Evolutionary conservation across 1,284 basidiomycete species (phyloP).

Genomic region (Sporisorium scitamineum): DNA sequence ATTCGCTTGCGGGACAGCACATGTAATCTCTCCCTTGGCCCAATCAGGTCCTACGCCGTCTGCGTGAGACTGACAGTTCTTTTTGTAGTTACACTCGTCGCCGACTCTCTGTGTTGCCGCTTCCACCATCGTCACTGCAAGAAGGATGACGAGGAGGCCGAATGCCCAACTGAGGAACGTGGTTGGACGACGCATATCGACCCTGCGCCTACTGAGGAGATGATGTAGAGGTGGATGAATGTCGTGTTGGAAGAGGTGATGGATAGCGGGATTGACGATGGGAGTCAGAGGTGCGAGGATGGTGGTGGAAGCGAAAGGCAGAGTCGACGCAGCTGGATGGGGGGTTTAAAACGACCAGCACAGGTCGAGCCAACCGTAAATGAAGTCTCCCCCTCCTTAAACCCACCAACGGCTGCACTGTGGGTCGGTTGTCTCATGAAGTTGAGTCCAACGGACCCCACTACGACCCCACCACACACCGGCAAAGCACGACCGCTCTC

Average conservation of each 20-base stretch:
- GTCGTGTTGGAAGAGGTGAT: too few species aligned
- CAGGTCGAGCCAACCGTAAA: not conserved
- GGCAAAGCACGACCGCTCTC: not conserved
- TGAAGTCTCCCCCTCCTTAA: too few species aligned
- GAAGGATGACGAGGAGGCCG: too few species aligned
- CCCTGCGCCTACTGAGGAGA: not conserved
- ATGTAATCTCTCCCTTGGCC: conserved; percentile 24
- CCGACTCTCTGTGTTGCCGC: conserved; percentile 21
- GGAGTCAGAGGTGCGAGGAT: too few species aligned
- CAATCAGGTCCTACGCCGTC: conserved; percentile 20
- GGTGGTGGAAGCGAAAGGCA: not conserved
- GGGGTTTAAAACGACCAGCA: not conserved
- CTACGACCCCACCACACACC: not conserved
- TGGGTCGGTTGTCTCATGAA: too few species aligned
- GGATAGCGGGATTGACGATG: too few species aligned
- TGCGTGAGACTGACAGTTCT: conserved; percentile 21
- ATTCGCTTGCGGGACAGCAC: conserved; percentile 16
- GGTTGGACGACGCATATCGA: not conserved
- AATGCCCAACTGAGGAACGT: not conserved
- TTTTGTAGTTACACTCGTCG: conserved; percentile 23
- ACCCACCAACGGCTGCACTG: too few species aligned
- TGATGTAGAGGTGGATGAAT: too few species aligned
- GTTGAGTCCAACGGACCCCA: not conserved
- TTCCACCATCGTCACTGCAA: not conserved
- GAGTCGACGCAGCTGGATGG: too few species aligned